Percentiles rank a stretch among this genome's conserved stretches.
Evolutionary conservation across 2,329 filamentous ascomycete species (phyloP).

Genomic region (Hypoxylon sp.): DNA sequence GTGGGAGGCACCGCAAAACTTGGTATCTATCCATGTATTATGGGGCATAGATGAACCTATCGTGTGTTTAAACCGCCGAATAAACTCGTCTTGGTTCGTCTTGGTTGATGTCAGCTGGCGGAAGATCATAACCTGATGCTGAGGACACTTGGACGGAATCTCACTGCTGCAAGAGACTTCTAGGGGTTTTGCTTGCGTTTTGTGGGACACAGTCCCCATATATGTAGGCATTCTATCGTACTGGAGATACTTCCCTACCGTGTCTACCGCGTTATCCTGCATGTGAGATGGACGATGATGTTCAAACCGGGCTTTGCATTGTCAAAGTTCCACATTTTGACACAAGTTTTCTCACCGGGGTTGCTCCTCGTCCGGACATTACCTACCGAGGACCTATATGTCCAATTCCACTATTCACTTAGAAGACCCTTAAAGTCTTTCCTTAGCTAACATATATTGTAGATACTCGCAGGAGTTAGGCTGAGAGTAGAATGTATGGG

Average conservation of each 20-base stretch:
- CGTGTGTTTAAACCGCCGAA: constrained; percentile 8
- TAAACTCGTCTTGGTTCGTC: constrained; percentile 2
- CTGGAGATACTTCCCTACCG: not conserved
- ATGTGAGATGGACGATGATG: constrained; percentile 7
- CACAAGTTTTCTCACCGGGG: not conserved
- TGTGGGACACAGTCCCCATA: constrained; percentile 17
- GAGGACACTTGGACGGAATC: constrained; percentile 17
- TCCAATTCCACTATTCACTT: not conserved
- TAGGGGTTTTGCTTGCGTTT: constrained; percentile 26
- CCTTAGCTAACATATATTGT: not conserved
- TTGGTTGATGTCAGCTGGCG: constrained; percentile 34
- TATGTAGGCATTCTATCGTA: constrained; percentile 17
- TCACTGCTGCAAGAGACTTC: constrained; percentile 18
- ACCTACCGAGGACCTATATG: not conserved
- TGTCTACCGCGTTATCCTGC: constrained; percentile 3
- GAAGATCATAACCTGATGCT: constrained; percentile 23
- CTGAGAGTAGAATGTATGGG: not conserved
- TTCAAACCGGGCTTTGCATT: constrained; percentile 11
- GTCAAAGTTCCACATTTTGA: constrained; percentile 11
- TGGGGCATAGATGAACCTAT: constrained; percentile 9
- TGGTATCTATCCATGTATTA: not conserved
- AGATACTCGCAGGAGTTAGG: not conserved
- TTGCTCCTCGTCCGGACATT: not conserved
- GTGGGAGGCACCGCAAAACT: not conserved
- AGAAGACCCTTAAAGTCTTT: not conserved